A percentile compares a stretch with the other conserved stretches of the same genome.
Conservation (phyloP, 2,329 filamentous ascomycete genomes). For the Epichloe sylvatica region DNA sequence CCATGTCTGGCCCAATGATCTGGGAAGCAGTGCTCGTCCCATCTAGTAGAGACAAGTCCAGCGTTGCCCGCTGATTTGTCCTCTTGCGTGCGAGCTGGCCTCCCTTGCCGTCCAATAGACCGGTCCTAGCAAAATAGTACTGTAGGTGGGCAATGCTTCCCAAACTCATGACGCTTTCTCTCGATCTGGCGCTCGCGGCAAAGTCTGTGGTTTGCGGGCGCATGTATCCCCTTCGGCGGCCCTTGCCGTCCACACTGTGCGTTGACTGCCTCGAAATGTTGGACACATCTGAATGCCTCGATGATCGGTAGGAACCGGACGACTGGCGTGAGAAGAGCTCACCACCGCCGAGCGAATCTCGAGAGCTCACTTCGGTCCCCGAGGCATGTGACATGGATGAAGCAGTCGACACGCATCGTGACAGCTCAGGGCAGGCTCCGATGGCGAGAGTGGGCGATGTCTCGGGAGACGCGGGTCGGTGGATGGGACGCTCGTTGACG, state of each 20-base stretch:
- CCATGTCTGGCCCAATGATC: conserved; percentile 33
- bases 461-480: conserved; percentile 38
- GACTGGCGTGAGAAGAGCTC: conserved; percentile 43
- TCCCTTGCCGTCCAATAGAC: conserved; percentile 83
- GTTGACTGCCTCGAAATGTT: conserved; percentile 31
- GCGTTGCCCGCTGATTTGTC: conserved; percentile 42
- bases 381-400: conserved; percentile 46
- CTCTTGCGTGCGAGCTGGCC: conserved; percentile 67
- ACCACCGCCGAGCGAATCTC: conserved; percentile 46
- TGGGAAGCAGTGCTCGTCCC: conserved; percentile 20
- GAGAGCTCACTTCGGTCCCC: conserved; percentile 32
- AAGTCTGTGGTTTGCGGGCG: conserved; percentile 79
- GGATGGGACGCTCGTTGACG: conserved; percentile 17
- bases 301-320: conserved; percentile 41
- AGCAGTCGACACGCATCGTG: conserved; percentile 50
- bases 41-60: conserved; percentile 43
- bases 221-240: conserved; percentile 66
- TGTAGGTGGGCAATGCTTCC: conserved; percentile 95
- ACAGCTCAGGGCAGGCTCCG: conserved; percentile 41
- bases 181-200: conserved; percentile 72
- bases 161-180: conserved; percentile 90
- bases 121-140: conserved; percentile 95
- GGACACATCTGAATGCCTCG: conserved; percentile 30
- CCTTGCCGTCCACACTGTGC: conserved; percentile 26
- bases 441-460: conserved; percentile 48